A percentile compares a stretch with the other conserved stretches of the same genome.
phyloP scores from a whole-genome alignment of 2,329 filamentous ascomycete genomes.

The Leptosphaerulina australis region DNA sequence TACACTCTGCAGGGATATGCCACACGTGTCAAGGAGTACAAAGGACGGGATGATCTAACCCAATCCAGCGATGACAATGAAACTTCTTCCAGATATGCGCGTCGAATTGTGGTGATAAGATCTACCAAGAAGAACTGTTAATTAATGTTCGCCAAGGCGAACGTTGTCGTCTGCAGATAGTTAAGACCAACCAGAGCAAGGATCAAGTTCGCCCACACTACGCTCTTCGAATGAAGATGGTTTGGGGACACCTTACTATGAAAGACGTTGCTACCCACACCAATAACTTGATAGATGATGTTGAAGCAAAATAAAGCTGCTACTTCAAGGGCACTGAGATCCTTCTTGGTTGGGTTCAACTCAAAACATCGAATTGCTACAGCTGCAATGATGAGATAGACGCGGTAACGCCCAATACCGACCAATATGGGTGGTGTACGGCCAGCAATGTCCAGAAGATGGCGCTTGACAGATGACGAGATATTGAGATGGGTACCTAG shows the following conservation, averaged over 20 bases:
- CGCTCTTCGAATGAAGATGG: conserved; percentile 34
- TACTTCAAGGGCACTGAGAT: not conserved
- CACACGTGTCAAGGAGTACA: not conserved
- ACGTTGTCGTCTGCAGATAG: conserved; percentile 33
- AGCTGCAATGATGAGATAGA: conserved; percentile 33
- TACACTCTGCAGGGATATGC: not conserved
- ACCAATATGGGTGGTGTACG: conserved; percentile 30
- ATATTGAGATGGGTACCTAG: conserved; percentile 34
- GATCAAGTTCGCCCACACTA: conserved; percentile 3
- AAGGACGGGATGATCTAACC: not conserved
- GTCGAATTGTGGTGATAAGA: not conserved
- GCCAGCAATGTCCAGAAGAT: conserved; percentile 26
- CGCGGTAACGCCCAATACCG: conserved; percentile 29
- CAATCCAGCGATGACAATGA: conserved; percentile 28
- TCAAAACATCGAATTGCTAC: conserved; percentile 2
- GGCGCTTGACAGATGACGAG: conserved; percentile 28
- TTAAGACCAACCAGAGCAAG: conserved; percentile 14
- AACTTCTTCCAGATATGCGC: conserved; percentile 1
- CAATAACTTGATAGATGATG: conserved; percentile 30
- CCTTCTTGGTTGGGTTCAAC: not conserved
- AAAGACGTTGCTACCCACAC: conserved; percentile 31
- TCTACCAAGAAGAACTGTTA: conserved; percentile 41
- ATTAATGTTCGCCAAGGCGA: conserved; percentile 41
- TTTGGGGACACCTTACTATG: conserved; percentile 29
- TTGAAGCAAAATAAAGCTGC: conserved; percentile 30